phyloP scores from a whole-genome alignment of 75 land plant species.

The Pseudotsuga menziesii region DNA sequence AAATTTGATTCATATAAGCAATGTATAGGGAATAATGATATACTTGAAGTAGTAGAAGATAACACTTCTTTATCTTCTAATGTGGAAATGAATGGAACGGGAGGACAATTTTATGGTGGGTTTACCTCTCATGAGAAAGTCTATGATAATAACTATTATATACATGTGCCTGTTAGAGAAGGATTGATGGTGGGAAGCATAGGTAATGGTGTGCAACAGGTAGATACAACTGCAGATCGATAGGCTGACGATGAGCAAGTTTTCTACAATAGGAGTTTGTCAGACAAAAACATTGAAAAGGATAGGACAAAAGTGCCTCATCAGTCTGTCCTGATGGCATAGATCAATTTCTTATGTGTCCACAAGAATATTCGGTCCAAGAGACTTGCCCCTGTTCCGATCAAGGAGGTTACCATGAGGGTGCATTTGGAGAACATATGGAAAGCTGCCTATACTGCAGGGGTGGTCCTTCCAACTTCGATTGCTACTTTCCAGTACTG shows the following conservation, averaged over 20 bases:
- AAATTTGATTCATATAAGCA: background rate
- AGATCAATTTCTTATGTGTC: no score
- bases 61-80: background rate
- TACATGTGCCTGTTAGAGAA: constrained; percentile 1
- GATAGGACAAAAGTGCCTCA: constrained; percentile 37
- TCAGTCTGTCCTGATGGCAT: no score
- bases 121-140: background rate
- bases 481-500: constrained; percentile 68
- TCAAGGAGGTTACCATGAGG: no score
- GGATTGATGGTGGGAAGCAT: background rate
- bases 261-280: constrained; percentile 46
- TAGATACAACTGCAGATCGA: background rate
- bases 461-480: constrained; percentile 73
- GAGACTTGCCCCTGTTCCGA: no score
- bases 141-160: background rate
- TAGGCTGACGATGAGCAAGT: constrained; percentile 1
- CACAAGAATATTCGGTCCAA: no score
- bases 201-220: background rate
- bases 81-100: background rate
- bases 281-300: constrained; percentile 45
- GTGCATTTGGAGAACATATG: constrained; percentile 69
- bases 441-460: constrained; percentile 85
- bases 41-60: background rate
- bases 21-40: background rate
- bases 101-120: background rate